These are phyloP conservation scores for Brasenia schreberi DNA, from an alignment of 164 flowering plant genomes.

Conservation along the genomic window DNA sequence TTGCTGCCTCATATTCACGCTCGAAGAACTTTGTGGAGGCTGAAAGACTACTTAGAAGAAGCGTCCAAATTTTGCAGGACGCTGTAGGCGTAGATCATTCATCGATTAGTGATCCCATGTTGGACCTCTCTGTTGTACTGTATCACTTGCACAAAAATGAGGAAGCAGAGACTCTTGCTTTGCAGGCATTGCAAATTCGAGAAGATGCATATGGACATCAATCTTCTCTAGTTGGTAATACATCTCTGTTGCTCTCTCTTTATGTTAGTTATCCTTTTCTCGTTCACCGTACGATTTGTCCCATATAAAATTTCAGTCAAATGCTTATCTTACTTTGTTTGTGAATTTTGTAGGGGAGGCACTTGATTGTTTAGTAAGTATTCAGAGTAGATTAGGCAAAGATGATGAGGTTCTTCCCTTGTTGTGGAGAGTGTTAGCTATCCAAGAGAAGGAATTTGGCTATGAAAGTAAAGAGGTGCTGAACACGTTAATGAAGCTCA, in stretches of 20 bases:
- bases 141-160: slow-evolving; percentile 48
- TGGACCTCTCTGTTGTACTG: slow-evolving; percentile 73
- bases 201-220: slow-evolving; percentile 72
- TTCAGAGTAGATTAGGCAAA: slow-evolving; percentile 46
- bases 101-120: slow-evolving; percentile 65
- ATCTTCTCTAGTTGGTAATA: slow-evolving; percentile 72
- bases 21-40: slow-evolving; percentile 75
- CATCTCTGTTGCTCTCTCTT: too few species aligned
- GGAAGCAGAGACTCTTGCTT: slow-evolving; percentile 67
- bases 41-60: slow-evolving; percentile 58
- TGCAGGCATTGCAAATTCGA: slow-evolving; percentile 53
- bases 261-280: too few species aligned
- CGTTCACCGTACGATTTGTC: too few species aligned
- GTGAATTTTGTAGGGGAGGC: too few species aligned
- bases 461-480: slow-evolving; percentile 53
- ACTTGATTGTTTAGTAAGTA: slow-evolving; percentile 72
- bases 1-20: slow-evolving; percentile 71
- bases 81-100: slow-evolving; percentile 41
- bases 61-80: slow-evolving; percentile 49
- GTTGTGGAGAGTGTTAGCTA: slow-evolving; percentile 52
- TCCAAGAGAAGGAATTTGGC: slow-evolving; percentile 79
- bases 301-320: not conserved
- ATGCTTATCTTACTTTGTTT: slow-evolving; percentile 4
- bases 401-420: slow-evolving; percentile 32
- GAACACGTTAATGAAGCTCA: slow-evolving; percentile 56